Evolutionary conservation across 75 land plant genomes (phyloP), one percentile per base, ranked within the genome.

Genomic region (Sequoia sempervirens): DNA sequence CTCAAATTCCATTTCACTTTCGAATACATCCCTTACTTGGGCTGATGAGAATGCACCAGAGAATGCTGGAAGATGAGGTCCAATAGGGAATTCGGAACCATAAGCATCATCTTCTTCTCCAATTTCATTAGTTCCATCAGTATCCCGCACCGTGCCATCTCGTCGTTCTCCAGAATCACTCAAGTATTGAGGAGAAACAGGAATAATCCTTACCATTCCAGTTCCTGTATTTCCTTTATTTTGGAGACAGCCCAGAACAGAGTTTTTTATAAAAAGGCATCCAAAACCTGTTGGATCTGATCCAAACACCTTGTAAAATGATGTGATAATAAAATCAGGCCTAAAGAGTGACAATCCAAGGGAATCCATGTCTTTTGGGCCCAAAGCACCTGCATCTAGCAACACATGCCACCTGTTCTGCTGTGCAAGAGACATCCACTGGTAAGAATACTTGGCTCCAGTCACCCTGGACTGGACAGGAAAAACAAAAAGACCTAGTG

Each of bases 261-360:
- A 90, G 61, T 91, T 97, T 79, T 95, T 97, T 23, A 95, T 90
- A 81, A 97, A 90, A 15, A 97, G 90, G 79, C 96, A 96, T 23
- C 94, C 99, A 83, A 97, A 95, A 6, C 99, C 99, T 80, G 98
- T 90, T 43, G 99, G 99, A 74, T 97, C 93, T 43, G 90, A 90
- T 2, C 96, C 99, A 87, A 97, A 94, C 72, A 97, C 91, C 86
- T 94, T 97, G 91, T 90, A 97, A 86, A 95, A 95, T 9, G 98
- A 94, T 45, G 90, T 91, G 82, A 97, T 89, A 12, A 97, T 90
- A 84, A 97, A 97, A 56, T 97, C 99, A 45, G 99, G 99, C 17
- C 89, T 89, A 86, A 95, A 88, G 12, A 97, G 88, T 2, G 99
- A 94, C 45, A 97, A 90, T 14, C 96, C 99, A 18, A 97, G 91